Conservation (phyloP, 345 rosid genomes). For the Dimocarpus longan region DNA sequence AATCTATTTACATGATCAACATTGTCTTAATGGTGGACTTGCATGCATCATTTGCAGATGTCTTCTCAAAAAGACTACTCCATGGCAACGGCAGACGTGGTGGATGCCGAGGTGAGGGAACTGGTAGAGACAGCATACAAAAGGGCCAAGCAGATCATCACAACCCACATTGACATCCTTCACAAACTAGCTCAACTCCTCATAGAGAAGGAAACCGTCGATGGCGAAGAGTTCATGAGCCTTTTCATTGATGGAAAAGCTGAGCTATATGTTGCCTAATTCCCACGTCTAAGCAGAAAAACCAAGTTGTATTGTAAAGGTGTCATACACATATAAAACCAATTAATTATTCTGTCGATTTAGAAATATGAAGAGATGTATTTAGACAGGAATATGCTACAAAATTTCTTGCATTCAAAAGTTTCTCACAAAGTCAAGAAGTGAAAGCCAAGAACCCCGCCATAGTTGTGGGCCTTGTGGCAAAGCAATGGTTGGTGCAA, state of each 20-base stretch:
- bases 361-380: not conserved
- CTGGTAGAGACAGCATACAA: constrained; percentile 76
- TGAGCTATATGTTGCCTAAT: constrained; percentile 70
- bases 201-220: constrained; percentile 92
- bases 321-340: constrained; percentile 7
- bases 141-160: constrained; percentile 71
- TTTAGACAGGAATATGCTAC: not conserved
- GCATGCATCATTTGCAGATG: constrained; percentile 51
- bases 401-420: too few species aligned
- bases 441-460: too few species aligned
- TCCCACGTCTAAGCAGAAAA: constrained; percentile 10
- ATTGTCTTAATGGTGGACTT: not conserved
- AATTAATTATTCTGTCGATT: not conserved
- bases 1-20: not conserved
- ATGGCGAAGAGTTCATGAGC: constrained; percentile 99
- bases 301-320: constrained; percentile 29
- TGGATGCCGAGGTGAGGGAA: constrained; percentile 90
- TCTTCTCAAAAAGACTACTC: constrained; percentile 96
- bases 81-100: constrained; percentile 95
- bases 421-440: too few species aligned
- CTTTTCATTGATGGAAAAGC: constrained; percentile 98
- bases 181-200: constrained; percentile 92
- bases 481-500: too few species aligned
- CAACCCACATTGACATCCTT: constrained; percentile 74
- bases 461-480: too few species aligned